Base-by-base conservation (phyloP, 371 early-diverging fungal species). In the Mucor lusitanicus region DNA sequence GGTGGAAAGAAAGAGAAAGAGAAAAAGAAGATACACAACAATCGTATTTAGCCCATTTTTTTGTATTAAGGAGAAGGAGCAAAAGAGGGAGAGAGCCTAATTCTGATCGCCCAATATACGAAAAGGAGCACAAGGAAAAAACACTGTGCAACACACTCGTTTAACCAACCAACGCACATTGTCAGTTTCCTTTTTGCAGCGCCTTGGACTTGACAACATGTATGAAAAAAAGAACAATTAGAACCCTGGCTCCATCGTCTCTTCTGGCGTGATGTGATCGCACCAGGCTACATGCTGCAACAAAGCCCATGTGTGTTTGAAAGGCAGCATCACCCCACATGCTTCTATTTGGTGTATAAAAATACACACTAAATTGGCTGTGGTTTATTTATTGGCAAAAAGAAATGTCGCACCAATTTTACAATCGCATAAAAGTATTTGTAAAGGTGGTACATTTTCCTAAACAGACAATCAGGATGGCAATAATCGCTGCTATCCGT, bases 61-160 rank as follows among this genome's bases (percentile, higher is more conserved):
- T 35, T 35, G 37, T 23, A 53, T 53, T 53, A 53, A 53, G 53
- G 53, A 53, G 53, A 50, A 23, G 12, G 12, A 53, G 53, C 13
- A 11, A 53, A 53, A 53, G 27, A 25, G 53, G 25, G 15, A 25
- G 25, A 53, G 23, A 53, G 27, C 21, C 53, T 53, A 53, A 25
- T 27, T 53, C 27, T 53, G 53, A 53, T 53, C 53, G 53, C 53
- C 46, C 53, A 53, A 53, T 53, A 53, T 53, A 53, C 23, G 53
- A 53, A 53, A 53, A 53, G 53, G 53, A 53, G 53, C 53, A 53
- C 53, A 53, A 23, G 23, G 27, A 25, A 27, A 53, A 53, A 53
- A 23, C 27, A 53, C 27, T 53, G 53, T 53, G 53, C 53, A 13
- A 53, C 53, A 53, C 3, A 25, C n/a, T 46, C 0, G 9, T 46